Conservation (phyloP, 106 monocot genomes). For the Acorus calamus region DNA sequence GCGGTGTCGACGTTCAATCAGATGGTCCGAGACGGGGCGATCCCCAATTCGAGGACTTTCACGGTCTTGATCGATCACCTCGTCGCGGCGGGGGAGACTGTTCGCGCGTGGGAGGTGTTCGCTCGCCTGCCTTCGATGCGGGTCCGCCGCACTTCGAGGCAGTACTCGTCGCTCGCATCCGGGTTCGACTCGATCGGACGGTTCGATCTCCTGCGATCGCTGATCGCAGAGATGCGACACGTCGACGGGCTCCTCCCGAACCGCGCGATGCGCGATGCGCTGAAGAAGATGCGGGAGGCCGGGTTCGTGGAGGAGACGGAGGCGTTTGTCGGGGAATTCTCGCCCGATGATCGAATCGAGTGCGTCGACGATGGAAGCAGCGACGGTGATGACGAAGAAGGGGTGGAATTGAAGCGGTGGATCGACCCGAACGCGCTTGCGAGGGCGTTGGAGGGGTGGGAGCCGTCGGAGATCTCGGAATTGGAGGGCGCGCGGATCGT, state of each 20-base stretch:
- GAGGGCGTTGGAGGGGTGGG: constrained; percentile 60
- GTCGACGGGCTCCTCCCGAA: constrained; percentile 62
- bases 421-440: constrained; percentile 63
- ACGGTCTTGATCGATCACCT: constrained; percentile 68
- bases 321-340: constrained; percentile 35
- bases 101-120: constrained; percentile 54
- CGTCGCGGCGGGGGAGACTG: constrained; percentile 26
- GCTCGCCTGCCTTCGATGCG: constrained; percentile 48
- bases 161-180: constrained; percentile 54
- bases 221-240: constrained; percentile 42
- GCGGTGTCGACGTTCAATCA: constrained; percentile 38
- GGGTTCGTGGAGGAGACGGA: constrained; percentile 37
- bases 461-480: constrained; percentile 37
- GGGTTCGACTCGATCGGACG: constrained; percentile 18
- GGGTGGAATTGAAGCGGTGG: constrained; percentile 55
- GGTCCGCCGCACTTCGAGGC: constrained; percentile 46
- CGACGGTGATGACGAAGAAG: not conserved
- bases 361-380: constrained; percentile 17
- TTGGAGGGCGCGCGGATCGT: constrained; percentile 50
- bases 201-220: constrained; percentile 21
- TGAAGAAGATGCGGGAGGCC: constrained; percentile 40
- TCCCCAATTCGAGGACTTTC: constrained; percentile 78
- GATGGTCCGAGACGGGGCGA: constrained; percentile 53
- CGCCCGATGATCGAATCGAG: constrained; percentile 44
- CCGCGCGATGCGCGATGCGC: constrained; percentile 29